A percentile compares a stretch with the other conserved stretches of the same genome.
Conservation (phyloP, 1,284 basidiomycete genomes). For the Caloboletus firmus region DNA sequence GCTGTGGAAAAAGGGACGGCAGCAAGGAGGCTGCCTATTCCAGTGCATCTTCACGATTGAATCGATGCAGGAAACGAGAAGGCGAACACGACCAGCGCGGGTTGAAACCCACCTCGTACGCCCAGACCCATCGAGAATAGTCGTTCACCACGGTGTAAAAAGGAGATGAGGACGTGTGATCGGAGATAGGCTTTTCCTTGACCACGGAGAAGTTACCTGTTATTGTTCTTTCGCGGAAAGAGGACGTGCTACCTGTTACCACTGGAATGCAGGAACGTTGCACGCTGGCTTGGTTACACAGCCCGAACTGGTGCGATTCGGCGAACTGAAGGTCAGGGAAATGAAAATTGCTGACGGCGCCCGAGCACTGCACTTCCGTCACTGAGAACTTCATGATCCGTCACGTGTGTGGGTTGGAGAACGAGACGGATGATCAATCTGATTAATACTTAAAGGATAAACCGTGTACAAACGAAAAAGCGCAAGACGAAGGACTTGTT, state of each 20-base stretch:
- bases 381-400: neutral
- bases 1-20: slow-evolving; percentile 3
- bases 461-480: neutral
- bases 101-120: slow-evolving; percentile 45
- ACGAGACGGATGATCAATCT: neutral
- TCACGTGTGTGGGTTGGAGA: neutral
- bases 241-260: slow-evolving; percentile 2
- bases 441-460: neutral
- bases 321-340: slow-evolving; percentile 1
- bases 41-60: slow-evolving; percentile 13
- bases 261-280: neutral
- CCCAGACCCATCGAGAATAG: slow-evolving; percentile 58
- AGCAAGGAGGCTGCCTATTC: slow-evolving; percentile 18
- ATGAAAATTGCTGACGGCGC: neutral
- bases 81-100: slow-evolving; percentile 5
- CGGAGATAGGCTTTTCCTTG: slow-evolving; percentile 38
- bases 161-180: slow-evolving; percentile 33
- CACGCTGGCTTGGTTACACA: neutral
- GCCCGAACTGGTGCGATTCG: slow-evolving; percentile 14
- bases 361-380: neutral
- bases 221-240: slow-evolving; percentile 10
- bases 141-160: slow-evolving; percentile 53
- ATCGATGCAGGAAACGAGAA: slow-evolving; percentile 13
- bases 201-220: slow-evolving; percentile 14
- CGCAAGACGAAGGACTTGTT: neutral